These are phyloP conservation scores for Xerocomellus chrysenteron DNA, from an alignment of 768 basidiomycete genomes.

Conservation along the genomic window DNA sequence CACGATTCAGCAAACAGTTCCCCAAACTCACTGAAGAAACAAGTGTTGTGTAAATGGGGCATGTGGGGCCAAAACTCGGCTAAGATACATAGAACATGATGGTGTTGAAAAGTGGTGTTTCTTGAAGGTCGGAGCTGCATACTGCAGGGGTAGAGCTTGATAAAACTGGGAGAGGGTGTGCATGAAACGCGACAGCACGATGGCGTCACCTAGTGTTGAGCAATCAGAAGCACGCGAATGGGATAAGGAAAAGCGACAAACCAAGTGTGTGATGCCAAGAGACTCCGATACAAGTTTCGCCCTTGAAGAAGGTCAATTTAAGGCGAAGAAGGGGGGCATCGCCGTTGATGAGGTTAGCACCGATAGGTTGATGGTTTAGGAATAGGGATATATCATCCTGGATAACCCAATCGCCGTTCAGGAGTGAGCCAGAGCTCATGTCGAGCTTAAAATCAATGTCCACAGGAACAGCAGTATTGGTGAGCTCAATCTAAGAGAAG, in stretches of 20 bases:
- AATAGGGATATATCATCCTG: conserved; percentile 23
- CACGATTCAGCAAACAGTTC: conserved; percentile 11
- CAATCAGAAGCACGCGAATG: not conserved
- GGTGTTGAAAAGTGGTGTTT: conserved; percentile 26
- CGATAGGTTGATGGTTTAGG: conserved; percentile 15
- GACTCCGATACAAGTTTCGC: conserved; percentile 32
- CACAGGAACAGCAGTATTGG: conserved; percentile 17
- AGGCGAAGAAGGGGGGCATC: conserved; percentile 23
- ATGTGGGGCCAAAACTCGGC: conserved; percentile 20
- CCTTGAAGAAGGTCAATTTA: conserved; percentile 26
- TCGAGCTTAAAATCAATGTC: conserved; percentile 11
- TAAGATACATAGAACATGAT: conserved; percentile 1
- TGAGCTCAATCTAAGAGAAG: conserved; percentile 21
- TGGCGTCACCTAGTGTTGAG: conserved; percentile 28
- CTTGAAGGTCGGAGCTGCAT: conserved; percentile 22
- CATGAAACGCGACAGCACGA: conserved; percentile 31
- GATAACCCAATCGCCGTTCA: conserved; percentile 28
- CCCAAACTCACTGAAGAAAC: conserved; percentile 17
- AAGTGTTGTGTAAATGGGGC: conserved; percentile 26
- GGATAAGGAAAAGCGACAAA: conserved; percentile 1
- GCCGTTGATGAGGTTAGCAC: conserved; percentile 17
- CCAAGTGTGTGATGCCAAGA: conserved; percentile 37
- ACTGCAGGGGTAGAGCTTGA: conserved; percentile 15
- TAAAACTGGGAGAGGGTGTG: conserved; percentile 30
- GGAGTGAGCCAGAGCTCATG: conserved; percentile 5